Percentiles rank a stretch among this genome's conserved stretches.
Conservation (phyloP, 768 basidiomycete species). For the Agaricus blazei region DNA sequence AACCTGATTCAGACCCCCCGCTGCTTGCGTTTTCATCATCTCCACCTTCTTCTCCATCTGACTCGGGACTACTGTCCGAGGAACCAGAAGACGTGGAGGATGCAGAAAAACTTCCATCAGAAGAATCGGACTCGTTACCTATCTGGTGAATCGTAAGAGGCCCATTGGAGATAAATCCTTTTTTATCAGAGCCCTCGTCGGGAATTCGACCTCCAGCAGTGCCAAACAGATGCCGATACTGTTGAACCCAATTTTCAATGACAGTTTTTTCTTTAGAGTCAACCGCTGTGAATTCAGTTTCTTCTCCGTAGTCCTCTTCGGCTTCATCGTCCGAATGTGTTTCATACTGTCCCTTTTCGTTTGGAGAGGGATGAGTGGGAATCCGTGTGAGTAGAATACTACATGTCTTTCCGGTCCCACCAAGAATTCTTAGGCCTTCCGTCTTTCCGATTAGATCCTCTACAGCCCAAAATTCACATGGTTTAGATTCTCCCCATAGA, state of each 20-base stretch:
- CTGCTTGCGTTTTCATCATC: slow-evolving; percentile 20
- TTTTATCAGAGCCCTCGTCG: slow-evolving; percentile 10
- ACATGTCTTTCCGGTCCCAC: slow-evolving; percentile 64
- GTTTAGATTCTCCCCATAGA: slow-evolving; percentile 71
- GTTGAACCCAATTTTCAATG: slow-evolving; percentile 61
- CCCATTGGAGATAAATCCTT: slow-evolving; percentile 13
- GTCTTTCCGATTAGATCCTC: slow-evolving; percentile 46
- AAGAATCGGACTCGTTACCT: slow-evolving; percentile 32
- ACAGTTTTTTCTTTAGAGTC: slow-evolving; percentile 65
- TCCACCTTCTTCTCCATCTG: slow-evolving; percentile 21
- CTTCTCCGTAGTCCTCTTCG: slow-evolving; percentile 42
- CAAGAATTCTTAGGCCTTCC: slow-evolving; percentile 50
- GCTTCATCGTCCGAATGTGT: slow-evolving; percentile 25
- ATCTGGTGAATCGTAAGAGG: slow-evolving; percentile 27
- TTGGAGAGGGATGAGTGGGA: slow-evolving; percentile 8
- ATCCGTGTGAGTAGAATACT: slow-evolving; percentile 50
- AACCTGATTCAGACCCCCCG: slow-evolving; percentile 14
- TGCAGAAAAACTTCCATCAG: slow-evolving; percentile 40
- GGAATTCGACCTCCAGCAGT: slow-evolving; percentile 20
- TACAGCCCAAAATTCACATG: slow-evolving; percentile 72
- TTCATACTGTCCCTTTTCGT: slow-evolving; percentile 21
- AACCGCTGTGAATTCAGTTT: slow-evolving; percentile 68
- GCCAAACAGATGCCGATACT: slow-evolving; percentile 54
- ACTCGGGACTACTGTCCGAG: slow-evolving; percentile 19
- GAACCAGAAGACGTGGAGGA: slow-evolving; percentile 22